Base-by-base conservation (phyloP, 2,329 filamentous ascomycete species). In the Colletotrichum sp. region DNA sequence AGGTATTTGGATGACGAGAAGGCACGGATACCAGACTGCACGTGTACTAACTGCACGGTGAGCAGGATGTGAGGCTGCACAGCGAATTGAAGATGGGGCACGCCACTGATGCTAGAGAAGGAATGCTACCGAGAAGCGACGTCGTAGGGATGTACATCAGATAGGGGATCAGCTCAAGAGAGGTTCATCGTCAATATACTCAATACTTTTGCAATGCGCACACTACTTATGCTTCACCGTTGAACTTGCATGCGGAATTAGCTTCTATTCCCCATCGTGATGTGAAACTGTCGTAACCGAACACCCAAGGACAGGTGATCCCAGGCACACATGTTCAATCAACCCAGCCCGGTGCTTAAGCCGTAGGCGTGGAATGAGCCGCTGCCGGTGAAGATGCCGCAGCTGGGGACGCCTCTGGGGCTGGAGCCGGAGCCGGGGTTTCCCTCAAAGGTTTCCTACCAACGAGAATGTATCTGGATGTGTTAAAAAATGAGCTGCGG, bases 81-180 rank as follows among this genome's bases (percentile, higher is more conserved):
- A 44, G 39, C 18, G 39, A 44, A 2, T 0, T 2, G 39, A 44
- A 0, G 39, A n/a, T 0, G 39, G 39, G 18, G 0, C 9, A 12
- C 18, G 18, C 18, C 0, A n/a, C n/a, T 0, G 1, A 0, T 44
- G 39, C 18, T 12, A 12, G 18, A n/a, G 39, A n/a, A 18, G 2
- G 16, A 16, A 10, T 10, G 39, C 39, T 6, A 1, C 0, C 0
- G 16, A 44, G 39, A 16, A n/a, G 39, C 39, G 2, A 44, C 39
- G 16, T 44, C 2, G 8, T 0, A 18, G 8, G 5, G 3, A 44
- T 10, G 39, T 2, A 44, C 0, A 44, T n/a, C 16, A 18, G 16
- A 39, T 9, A 44, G 39, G 39, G 39, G 5, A 44, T 3, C 0
- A n/a, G 0, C 3, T 44, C 16, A 44, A n/a, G 0, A n/a, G 2